Evolutionary conservation across 768 basidiomycete genomes (phyloP).

Genomic region (Auricularia sp.): DNA sequence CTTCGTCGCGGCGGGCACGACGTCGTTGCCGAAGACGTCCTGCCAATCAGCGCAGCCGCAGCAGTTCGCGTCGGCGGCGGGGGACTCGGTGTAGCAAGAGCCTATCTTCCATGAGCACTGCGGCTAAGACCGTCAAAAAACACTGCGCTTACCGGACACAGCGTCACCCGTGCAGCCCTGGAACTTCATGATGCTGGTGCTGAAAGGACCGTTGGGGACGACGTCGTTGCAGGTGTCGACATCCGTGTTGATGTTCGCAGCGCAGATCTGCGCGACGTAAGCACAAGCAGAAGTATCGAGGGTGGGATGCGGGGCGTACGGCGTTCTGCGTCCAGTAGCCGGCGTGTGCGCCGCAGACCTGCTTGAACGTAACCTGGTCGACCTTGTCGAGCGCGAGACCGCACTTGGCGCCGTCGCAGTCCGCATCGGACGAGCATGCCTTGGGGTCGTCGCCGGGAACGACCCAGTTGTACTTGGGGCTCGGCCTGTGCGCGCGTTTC

Average conservation of each 20-base stretch:
- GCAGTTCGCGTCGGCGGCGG: slow-evolving; percentile 4
- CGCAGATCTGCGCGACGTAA: slow-evolving; percentile 1
- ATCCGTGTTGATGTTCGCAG: slow-evolving; percentile 2
- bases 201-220: slow-evolving; percentile 7
- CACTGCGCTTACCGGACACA: neutral
- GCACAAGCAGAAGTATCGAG: neutral
- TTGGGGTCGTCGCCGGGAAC: neutral
- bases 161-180: slow-evolving; percentile 6
- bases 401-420: slow-evolving; percentile 5
- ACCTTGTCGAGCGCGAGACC: slow-evolving; percentile 3
- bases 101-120: neutral
- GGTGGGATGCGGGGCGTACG: neutral
- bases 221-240: neutral
- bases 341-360: slow-evolving; percentile 5
- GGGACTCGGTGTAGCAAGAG: slow-evolving; percentile 5
- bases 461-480: slow-evolving; percentile 7
- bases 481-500: neutral
- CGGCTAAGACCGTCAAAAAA: too few relatives aligned
- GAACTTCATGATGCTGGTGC: slow-evolving; percentile 3
- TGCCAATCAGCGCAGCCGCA: slow-evolving; percentile 8
- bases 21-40: slow-evolving; percentile 1
- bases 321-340: slow-evolving; percentile 9
- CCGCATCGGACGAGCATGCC: slow-evolving; percentile 3
- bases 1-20: slow-evolving; percentile 2
- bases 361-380: slow-evolving; percentile 2